Base-by-base conservation (phyloP, 306 rosid species). In the Rosa chinensis region DNA sequence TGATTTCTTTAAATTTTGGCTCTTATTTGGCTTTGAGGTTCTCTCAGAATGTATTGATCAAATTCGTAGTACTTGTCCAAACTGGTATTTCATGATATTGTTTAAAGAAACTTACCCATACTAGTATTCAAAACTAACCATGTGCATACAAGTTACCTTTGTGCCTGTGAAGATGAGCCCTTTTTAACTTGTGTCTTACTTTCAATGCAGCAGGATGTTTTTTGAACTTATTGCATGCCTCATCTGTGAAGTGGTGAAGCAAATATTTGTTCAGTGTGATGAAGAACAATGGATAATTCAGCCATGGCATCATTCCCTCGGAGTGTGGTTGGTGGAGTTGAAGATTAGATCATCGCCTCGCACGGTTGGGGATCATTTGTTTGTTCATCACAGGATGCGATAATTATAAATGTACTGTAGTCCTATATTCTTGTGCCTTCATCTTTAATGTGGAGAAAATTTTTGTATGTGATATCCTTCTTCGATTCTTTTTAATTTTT, bases 301-400 rank as follows among this genome's bases (percentile, higher is more conserved):
- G 80, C 81, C 76, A 32, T 25, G 69, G 23, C 69, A 75, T 77
- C 78, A 67, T 70, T 39, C 78, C 20, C 53, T 20, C 78, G 37
- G 79, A 28, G 78, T 79, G 40, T 39, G 75, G 77, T 77, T 80
- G 73, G 71, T 82, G 32, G 81, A 70, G 77, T 59, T 80, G 81
- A 78, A 76, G 78, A 67, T 23, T 64, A 74, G 82, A 73, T 48
- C 44, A 68, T 45, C 61, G 11, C 59, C 16, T 18, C 11, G 58
- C 75, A 6, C 35, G 56, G 20, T 74, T 77, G 72, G 63, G 45
- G 45, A 66, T 80, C 70, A 61, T 63, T 68, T 62, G 43, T 72
- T 84, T 70, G 72, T 79, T 82, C 86, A 80, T 75, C 62, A 55
- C 76, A 77, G 44, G 84, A 87, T 74, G 83, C 78, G 80, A 84